Conservation (phyloP, 805 yeast genomes). For the Grigorovia yakushimaensis region DNA sequence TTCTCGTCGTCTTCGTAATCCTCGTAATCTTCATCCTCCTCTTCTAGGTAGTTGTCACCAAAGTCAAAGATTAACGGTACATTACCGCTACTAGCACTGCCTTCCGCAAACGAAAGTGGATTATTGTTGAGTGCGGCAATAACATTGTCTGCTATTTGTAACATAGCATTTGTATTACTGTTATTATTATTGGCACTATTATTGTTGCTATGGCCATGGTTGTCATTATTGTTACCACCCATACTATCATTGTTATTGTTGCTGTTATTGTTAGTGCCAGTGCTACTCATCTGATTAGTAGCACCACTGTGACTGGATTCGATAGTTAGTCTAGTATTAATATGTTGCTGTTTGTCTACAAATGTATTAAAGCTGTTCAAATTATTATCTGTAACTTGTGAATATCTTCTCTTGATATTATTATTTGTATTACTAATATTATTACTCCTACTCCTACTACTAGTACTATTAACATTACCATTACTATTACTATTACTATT, state of each 20-base stretch:
- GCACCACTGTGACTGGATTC: too few species aligned
- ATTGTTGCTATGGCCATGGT: neutral
- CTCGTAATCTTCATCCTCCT: slow-evolving; percentile 10
- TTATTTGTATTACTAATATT: neutral
- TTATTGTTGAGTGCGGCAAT: slow-evolving; percentile 17
- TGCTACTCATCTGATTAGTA: too few species aligned
- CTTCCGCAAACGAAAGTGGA: neutral
- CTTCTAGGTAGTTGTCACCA: slow-evolving; percentile 9
- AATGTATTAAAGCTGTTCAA: neutral
- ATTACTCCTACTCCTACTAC: neutral
- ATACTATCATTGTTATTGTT: too few species aligned
- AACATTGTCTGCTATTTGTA: slow-evolving; percentile 22
- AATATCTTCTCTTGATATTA: neutral
- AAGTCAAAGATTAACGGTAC: slow-evolving; percentile 4
- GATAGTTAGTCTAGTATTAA: too few species aligned
- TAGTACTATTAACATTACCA: neutral
- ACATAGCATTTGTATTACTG: slow-evolving; percentile 15
- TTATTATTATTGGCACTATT: neutral
- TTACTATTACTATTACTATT: neutral
- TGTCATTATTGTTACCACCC: too few species aligned
- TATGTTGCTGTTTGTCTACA: neutral
- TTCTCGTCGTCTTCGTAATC: slow-evolving; percentile 2
- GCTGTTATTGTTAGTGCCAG: too few species aligned
- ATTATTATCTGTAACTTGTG: neutral
- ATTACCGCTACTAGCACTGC: neutral